Evolutionary conservation across 2,329 filamentous ascomycete species (phyloP).

Genomic region (Fusarium sp.): DNA sequence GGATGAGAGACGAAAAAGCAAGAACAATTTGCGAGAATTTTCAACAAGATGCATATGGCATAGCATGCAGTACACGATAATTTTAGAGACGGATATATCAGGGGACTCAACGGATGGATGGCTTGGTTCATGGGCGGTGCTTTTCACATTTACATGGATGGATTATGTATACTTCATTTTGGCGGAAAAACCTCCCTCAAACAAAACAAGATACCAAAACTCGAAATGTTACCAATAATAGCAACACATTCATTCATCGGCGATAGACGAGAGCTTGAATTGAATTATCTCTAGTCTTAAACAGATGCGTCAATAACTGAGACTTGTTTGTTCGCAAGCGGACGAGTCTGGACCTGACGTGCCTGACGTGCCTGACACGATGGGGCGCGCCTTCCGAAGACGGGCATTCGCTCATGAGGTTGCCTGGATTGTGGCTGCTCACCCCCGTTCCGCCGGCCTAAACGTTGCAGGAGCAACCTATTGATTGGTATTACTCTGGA

Average conservation of each 20-base stretch:
- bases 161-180: not conserved
- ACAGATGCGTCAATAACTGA: constrained; percentile 19
- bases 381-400: constrained; percentile 35
- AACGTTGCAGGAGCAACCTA: not conserved
- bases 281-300: constrained; percentile 22
- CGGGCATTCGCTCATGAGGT: constrained; percentile 30
- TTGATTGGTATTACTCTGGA: not conserved
- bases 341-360: constrained; percentile 5
- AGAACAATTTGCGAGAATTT: not conserved
- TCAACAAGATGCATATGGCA: not conserved
- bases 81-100: constrained; percentile 23
- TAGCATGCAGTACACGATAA: not conserved
- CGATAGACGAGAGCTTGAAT: constrained; percentile 4
- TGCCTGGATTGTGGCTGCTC: not conserved
- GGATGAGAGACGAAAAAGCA: constrained; percentile 4
- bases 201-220: not conserved
- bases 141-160: not conserved
- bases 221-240: not conserved
- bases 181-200: not conserved
- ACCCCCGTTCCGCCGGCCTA: not conserved
- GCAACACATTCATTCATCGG: not conserved
- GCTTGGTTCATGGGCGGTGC: not conserved
- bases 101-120: not conserved
- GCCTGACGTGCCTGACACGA: constrained; percentile 10
- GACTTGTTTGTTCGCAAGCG: constrained; percentile 24